Conservation (phyloP, 2,329 filamentous ascomycete species). For the Purpureocillium lavendulum region DNA sequence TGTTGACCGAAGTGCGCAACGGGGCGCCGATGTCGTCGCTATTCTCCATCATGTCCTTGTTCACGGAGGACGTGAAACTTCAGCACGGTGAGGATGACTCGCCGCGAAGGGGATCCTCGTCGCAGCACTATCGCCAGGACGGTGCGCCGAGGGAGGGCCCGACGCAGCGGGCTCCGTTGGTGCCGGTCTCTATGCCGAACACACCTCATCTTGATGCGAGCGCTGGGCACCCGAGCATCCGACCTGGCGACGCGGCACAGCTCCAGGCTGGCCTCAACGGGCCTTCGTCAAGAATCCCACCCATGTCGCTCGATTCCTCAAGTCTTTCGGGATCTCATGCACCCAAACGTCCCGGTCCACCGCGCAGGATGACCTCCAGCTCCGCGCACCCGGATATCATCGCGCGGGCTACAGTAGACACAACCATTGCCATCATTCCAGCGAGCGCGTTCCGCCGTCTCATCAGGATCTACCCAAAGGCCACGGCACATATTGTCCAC, state of each 20-base stretch:
- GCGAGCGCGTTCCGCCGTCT: conserved; percentile 90
- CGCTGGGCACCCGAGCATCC: conserved; percentile 7
- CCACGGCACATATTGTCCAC: conserved; percentile 94
- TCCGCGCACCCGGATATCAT: conserved; percentile 96
- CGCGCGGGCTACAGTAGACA: conserved; percentile 90
- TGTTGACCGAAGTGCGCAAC: conserved; percentile 95
- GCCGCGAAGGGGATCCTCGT: conserved; percentile 10
- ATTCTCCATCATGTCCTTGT: conserved; percentile 93
- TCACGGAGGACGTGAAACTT: conserved; percentile 88
- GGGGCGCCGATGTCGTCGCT: conserved; percentile 97
- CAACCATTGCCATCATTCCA: conserved; percentile 96
- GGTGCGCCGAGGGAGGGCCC: conserved; percentile 12
- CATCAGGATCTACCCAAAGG: conserved; percentile 90
- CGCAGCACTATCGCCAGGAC: conserved; percentile 19
- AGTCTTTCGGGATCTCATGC: conserved; percentile 17
- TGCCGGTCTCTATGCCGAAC: conserved; percentile 23
- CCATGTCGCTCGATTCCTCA: conserved; percentile 57
- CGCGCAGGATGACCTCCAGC: conserved; percentile 44
- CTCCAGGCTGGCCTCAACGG: conserved; percentile 4
- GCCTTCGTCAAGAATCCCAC: conserved; percentile 53
- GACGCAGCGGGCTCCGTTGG: conserved; percentile 4
- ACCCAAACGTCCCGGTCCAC: conserved; percentile 26
- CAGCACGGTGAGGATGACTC: conserved; percentile 57
- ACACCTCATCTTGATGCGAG: conserved; percentile 29
- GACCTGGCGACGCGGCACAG: conserved; percentile 9